Base-by-base conservation (phyloP, 495 filamentous ascomycete species). In the Neurospora discreta region DNA sequence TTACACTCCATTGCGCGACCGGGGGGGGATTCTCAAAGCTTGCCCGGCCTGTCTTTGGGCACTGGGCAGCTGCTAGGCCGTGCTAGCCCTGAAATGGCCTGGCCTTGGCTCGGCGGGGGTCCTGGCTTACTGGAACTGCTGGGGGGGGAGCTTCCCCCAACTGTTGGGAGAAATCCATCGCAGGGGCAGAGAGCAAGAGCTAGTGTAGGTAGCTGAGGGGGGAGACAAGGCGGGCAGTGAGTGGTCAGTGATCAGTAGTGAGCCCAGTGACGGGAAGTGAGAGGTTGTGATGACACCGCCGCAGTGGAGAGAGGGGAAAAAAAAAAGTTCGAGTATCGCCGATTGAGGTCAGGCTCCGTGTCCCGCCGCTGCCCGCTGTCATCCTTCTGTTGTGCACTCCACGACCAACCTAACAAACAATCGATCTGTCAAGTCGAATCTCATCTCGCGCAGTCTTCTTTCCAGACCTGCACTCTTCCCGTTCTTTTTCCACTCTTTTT, bases 271-370 rank as follows among this genome's bases (percentile, higher is more conserved):
- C 43, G 43, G 43, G 18, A 44, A 20, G 43, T 44, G 42, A 44
- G 43, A 8, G 15, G 20, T 20, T 58, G 46, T 58, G 46, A 58
- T 58, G 20, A 20, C 46, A 58, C 46, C 46, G 46, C 46, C 46
- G 46, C 23, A 30, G 46, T 60, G 46, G 46, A 60, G 52, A 60
- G 46, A 58, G 52, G 3, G 38, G 8, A 78, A 77, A 80, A 73
- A 70, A 41, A 44, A 68, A 79, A 77, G 71, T 73, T 76, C 73
- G 73, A 70, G 39, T 71, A 70, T 74, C 77, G 68, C 76, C 78
- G 80, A 77, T 82, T 71, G 73, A 76, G 72, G 73, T 72, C 74
- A 77, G 73, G 76, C 75, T 73, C 75, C 71, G 26, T 65, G 52
- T 65, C 52, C 52, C 52, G 33, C 33, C 33, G 52, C 46, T 58